Percentiles rank a stretch among this genome's conserved stretches.
Evolutionary conservation across 1,139 yeast species (phyloP).

Genomic region (Suhomyces panamericanus): DNA sequence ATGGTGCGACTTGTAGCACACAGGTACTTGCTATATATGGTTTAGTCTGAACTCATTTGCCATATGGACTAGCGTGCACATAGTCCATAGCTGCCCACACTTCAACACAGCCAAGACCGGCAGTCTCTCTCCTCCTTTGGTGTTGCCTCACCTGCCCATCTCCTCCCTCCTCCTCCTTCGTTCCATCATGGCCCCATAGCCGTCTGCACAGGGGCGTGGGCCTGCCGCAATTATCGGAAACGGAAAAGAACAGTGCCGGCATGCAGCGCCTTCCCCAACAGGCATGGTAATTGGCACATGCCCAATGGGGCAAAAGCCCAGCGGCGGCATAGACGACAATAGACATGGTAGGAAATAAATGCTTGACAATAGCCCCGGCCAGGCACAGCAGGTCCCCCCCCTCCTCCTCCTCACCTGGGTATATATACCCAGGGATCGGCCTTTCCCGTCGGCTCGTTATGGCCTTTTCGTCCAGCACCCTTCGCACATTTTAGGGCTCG

Average conservation of each 20-base stretch:
- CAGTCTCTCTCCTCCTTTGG: too few species aligned
- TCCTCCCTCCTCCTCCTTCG: not conserved
- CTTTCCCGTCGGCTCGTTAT: not conserved
- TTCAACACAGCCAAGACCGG: too few species aligned
- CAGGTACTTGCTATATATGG: too few species aligned
- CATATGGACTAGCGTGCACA: too few species aligned
- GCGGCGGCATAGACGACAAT: not conserved
- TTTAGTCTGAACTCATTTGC: too few species aligned
- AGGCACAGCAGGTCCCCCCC: constrained; percentile 4
- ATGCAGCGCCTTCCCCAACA: constrained; percentile 1
- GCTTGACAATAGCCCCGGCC: not conserved
- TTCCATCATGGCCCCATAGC: not conserved
- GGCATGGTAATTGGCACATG: constrained; percentile 1
- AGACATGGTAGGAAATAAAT: too few species aligned
- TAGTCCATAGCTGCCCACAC: too few species aligned
- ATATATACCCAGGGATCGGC: not conserved
- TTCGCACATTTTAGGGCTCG: not conserved
- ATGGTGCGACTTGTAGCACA: too few species aligned
- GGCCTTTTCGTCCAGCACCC: not conserved
- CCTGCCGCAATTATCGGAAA: not conserved
- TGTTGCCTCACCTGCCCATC: too few species aligned
- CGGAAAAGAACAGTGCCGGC: not conserved
- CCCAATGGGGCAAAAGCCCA: constrained; percentile 1
- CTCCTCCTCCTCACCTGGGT: constrained; percentile 3
- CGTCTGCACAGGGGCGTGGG: too few species aligned